A percentile compares a stretch with the other conserved stretches of the same genome.
Evolutionary conservation across 257 asterid species (phyloP).

Genomic region (Solanum gandarillasii): DNA sequence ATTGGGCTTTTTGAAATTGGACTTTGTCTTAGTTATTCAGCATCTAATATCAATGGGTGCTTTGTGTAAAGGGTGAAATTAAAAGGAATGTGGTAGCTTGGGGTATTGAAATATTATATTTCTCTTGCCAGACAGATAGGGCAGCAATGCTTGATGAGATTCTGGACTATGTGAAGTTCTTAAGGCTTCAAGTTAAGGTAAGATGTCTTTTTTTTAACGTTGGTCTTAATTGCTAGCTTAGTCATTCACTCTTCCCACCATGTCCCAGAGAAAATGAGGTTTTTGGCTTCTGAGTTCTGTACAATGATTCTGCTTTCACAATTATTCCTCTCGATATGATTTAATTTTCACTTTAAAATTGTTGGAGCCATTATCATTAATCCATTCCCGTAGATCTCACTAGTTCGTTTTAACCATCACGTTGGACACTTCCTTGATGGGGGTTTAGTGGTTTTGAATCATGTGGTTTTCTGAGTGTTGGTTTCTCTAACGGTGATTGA

Average conservation of each 20-base stretch:
- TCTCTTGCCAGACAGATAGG: constrained; percentile 58
- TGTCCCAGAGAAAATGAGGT: not conserved
- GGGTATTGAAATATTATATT: not conserved
- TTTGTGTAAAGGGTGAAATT: not conserved
- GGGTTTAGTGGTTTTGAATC: not conserved
- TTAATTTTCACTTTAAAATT: not conserved
- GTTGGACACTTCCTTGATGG: not conserved
- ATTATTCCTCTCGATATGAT: not conserved
- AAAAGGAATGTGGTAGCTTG: not conserved
- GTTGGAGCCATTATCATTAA: not conserved
- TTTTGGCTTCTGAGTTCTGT: not conserved
- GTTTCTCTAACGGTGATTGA: not conserved
- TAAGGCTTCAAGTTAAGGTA: constrained; percentile 92
- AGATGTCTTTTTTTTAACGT: not conserved
- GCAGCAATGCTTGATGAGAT: constrained; percentile 93
- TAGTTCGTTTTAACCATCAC: not conserved
- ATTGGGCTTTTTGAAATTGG: not conserved
- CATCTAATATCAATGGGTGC: not conserved
- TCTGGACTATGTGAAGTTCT: constrained; percentile 79
- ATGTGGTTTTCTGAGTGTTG: not conserved
- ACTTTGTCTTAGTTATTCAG: not conserved
- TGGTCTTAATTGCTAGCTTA: not conserved
- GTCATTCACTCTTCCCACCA: not conserved
- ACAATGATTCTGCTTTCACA: not conserved
- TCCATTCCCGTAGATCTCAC: not conserved